Conservation (phyloP, 2,329 filamentous ascomycete genomes). For the Colletotrichum scovillei region DNA sequence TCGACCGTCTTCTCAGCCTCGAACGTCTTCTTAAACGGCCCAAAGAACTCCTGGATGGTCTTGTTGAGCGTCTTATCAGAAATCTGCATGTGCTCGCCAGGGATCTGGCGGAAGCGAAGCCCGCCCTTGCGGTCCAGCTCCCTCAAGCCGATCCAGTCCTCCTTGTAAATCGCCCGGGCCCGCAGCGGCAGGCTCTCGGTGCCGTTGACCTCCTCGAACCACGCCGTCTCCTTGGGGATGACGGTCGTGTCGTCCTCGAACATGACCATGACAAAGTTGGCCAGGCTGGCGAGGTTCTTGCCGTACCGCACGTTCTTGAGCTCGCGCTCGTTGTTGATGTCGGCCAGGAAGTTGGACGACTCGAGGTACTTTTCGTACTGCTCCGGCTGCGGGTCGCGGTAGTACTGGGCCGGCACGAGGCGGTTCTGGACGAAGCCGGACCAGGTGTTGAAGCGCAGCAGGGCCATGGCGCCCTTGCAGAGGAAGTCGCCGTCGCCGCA, state of each 20-base stretch:
- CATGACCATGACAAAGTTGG: slow-evolving; percentile 88
- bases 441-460: slow-evolving; percentile 87
- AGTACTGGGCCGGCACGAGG: slow-evolving; percentile 96
- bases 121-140: slow-evolving; percentile 82
- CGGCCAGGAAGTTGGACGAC: slow-evolving; percentile 88
- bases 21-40: slow-evolving; percentile 58
- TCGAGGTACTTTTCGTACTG: slow-evolving; percentile 80
- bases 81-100: slow-evolving; percentile 88
- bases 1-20: slow-evolving; percentile 37
- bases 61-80: slow-evolving; percentile 72
- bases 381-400: slow-evolving; percentile 72
- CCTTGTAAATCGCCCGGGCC: slow-evolving; percentile 79
- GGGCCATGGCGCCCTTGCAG: slow-evolving; percentile 82
- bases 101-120: slow-evolving; percentile 77
- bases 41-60: slow-evolving; percentile 76
- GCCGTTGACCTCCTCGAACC: slow-evolving; percentile 88
- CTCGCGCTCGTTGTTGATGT: slow-evolving; percentile 92
- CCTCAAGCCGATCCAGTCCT: slow-evolving; percentile 94
- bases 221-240: slow-evolving; percentile 88
- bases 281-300: slow-evolving; percentile 74
- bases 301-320: slow-evolving; percentile 81
- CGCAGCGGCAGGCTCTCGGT: slow-evolving; percentile 75
- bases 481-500: slow-evolving; percentile 81
- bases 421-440: slow-evolving; percentile 78
- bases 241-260: slow-evolving; percentile 89